These are phyloP conservation scores for Cymbopogon flexuosus DNA, from an alignment of 202 grass and related monocot genomes.

Conservation along the genomic window DNA sequence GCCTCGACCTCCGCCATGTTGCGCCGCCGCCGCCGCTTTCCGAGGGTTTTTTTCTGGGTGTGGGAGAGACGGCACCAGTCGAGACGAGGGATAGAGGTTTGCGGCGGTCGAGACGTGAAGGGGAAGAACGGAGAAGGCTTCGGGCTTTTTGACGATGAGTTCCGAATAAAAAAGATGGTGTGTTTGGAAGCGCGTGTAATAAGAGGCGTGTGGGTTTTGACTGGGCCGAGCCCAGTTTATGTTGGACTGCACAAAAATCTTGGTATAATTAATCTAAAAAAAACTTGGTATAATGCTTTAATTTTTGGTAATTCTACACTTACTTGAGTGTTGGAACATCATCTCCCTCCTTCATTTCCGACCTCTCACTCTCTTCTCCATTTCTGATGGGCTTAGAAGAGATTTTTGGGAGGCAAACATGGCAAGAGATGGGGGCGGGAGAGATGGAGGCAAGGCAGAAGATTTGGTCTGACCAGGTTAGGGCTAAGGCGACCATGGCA, in stretches of 20 bases:
- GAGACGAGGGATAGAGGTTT: background rate
- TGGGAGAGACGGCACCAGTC: background rate
- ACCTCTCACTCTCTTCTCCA: too few relatives aligned
- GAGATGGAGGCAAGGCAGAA: too few relatives aligned
- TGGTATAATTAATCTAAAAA: too few relatives aligned
- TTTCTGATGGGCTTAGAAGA: too few relatives aligned
- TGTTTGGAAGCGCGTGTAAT: background rate
- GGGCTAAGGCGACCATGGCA: too few relatives aligned
- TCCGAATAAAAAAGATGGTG: background rate
- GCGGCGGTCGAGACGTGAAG: slow-evolving; percentile 8
- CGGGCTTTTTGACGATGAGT: background rate
- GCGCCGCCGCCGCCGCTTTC: slow-evolving; percentile 21
- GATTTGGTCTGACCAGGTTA: too few relatives aligned
- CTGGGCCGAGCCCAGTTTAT: background rate
- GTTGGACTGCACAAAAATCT: background rate
- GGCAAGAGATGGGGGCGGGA: too few relatives aligned
- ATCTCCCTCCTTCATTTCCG: too few relatives aligned
- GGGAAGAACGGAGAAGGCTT: slow-evolving; percentile 20
- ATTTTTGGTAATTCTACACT: too few relatives aligned
- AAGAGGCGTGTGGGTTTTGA: background rate
- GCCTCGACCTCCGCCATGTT: slow-evolving; percentile 46
- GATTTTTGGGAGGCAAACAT: too few relatives aligned
- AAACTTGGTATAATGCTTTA: too few relatives aligned
- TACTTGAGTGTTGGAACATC: too few relatives aligned
- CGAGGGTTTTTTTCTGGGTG: background rate